Percentiles rank a stretch among this genome's conserved stretches.
These are phyloP conservation scores for Colletotrichum nymphaeae DNA, from an alignment of 2,329 filamentous ascomycete species.

Conservation along the genomic window DNA sequence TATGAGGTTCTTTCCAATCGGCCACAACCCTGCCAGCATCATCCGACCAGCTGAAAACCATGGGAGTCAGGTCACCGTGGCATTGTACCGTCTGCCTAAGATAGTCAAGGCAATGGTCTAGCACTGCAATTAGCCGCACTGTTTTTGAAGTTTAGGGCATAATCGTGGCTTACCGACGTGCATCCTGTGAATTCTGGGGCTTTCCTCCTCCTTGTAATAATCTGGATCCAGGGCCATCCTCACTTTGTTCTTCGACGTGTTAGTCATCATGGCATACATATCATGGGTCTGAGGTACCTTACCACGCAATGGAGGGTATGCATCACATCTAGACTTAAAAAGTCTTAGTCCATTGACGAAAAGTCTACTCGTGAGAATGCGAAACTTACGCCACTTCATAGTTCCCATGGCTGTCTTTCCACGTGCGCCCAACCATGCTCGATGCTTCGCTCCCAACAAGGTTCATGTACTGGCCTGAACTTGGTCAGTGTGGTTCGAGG, in stretches of 20 bases:
- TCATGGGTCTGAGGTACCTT: not conserved
- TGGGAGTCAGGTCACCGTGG: not conserved
- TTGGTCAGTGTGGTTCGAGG: not conserved
- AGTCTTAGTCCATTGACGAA: too few relatives aligned
- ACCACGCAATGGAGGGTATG: not conserved
- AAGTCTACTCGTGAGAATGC: too few relatives aligned
- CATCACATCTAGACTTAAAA: too few relatives aligned
- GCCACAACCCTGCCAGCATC: not conserved
- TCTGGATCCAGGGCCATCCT: not conserved
- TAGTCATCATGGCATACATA: too few relatives aligned
- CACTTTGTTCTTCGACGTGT: not conserved
- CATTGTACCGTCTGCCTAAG: constrained; percentile 4
- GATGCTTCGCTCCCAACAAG: not conserved
- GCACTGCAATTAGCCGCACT: too few relatives aligned
- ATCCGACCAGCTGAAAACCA: constrained; percentile 14
- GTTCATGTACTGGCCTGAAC: not conserved
- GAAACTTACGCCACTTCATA: not conserved
- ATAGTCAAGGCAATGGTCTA: constrained; percentile 12
- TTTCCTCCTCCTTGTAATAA: not conserved
- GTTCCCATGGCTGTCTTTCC: not conserved
- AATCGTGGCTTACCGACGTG: not conserved
- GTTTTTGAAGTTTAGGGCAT: not conserved
- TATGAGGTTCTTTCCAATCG: not conserved
- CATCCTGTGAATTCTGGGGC: not conserved
- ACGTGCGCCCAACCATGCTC: not conserved